Evolutionary conservation across 2,329 filamentous ascomycete genomes (phyloP).

Genomic region (Emydomyces testavorans): DNA sequence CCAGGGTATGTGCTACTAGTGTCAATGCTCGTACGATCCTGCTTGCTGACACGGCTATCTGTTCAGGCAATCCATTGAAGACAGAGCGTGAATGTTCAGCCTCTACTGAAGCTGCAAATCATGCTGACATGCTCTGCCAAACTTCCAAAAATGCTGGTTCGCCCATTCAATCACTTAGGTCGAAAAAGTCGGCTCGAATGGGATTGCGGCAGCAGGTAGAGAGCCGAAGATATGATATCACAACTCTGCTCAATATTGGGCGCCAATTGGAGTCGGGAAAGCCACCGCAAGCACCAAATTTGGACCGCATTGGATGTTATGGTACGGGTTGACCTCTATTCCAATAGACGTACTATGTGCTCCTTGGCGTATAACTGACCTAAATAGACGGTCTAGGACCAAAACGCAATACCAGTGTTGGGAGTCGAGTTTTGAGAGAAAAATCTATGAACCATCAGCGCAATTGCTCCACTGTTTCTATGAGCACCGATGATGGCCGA

Average conservation of each 20-base stretch:
- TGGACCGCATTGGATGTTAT: neutral
- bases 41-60: neutral
- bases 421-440: constrained; percentile 21
- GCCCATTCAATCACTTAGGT: neutral
- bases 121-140: neutral
- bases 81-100: neutral
- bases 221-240: constrained; percentile 28
- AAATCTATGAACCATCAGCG: constrained; percentile 20
- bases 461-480: constrained; percentile 19
- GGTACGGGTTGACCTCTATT: neutral
- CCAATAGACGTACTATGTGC: neutral
- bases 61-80: neutral
- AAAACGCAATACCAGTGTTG: constrained; percentile 9
- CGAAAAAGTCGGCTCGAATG: neutral
- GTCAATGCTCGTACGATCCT: neutral
- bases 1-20: neutral
- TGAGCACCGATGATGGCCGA: constrained; percentile 16
- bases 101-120: neutral
- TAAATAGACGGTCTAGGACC: neutral
- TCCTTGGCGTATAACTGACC: neutral
- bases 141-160: neutral
- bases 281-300: neutral
- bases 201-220: neutral
- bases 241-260: constrained; percentile 28
- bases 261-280: constrained; percentile 13